phyloP scores from a whole-genome alignment of 2,329 filamentous ascomycete genomes.

The Peltaster fructicola region DNA sequence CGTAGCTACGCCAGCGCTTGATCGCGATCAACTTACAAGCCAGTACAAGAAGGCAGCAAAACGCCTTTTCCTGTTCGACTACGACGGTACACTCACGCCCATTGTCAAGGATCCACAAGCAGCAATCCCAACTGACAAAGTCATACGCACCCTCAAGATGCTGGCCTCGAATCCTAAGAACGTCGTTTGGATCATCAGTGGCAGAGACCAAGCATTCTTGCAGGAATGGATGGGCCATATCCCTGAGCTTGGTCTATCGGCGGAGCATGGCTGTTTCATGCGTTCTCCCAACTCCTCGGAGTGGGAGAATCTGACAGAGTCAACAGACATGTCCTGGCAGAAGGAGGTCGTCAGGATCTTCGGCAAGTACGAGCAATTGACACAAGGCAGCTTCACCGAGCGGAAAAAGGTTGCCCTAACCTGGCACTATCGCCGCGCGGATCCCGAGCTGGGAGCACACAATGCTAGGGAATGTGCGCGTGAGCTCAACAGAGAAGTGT shows the following conservation, averaged over 20 bases:
- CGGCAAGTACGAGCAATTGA: conserved; percentile 72
- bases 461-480: conserved; percentile 68
- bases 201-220: conserved; percentile 81
- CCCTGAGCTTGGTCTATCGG: conserved; percentile 72
- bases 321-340: conserved; percentile 85
- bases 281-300: conserved; percentile 55
- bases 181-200: conserved; percentile 95
- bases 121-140: conserved; percentile 69
- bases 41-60: conserved; percentile 60
- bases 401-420: conserved; percentile 86
- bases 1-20: conserved; percentile 64
- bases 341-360: conserved; percentile 68
- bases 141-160: conserved; percentile 62
- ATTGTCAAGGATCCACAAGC: conserved; percentile 85
- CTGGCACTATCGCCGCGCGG: conserved; percentile 89
- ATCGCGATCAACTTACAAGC: conserved; percentile 51
- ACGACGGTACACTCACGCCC: conserved; percentile 88
- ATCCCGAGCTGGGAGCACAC: conserved; percentile 67
- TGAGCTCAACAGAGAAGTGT: conserved; percentile 60
- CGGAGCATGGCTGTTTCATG: conserved; percentile 94
- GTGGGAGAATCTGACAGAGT: conserved; percentile 82
- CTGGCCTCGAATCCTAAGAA: conserved; percentile 69
- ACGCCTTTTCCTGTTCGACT: conserved; percentile 95
- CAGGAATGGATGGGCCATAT: conserved; percentile 89
- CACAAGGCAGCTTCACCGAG: conserved; percentile 86